Conservation (phyloP, 345 rosid genomes). For the Lepidium africanum region DNA sequence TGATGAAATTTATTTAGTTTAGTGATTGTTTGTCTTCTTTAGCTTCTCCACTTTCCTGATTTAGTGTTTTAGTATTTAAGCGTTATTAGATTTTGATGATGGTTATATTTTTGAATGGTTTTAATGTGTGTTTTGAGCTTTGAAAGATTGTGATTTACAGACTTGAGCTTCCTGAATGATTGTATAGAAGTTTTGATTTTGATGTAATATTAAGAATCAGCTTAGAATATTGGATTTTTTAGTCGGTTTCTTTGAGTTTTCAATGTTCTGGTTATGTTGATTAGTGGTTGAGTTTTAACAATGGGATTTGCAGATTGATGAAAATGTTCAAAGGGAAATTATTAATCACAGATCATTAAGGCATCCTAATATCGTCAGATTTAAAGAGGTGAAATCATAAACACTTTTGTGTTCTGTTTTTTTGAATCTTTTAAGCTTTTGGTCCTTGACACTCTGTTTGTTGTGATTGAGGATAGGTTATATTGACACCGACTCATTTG, state of each 20-base stretch:
- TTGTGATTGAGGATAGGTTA: constrained; percentile 37
- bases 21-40: background rate
- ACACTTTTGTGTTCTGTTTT: background rate
- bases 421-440: background rate
- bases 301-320: constrained; percentile 68
- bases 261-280: background rate
- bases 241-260: background rate
- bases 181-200: background rate
- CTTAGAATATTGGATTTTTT: constrained; percentile 36
- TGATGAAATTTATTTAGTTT: background rate
- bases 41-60: background rate
- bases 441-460: background rate
- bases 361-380: constrained; percentile 95
- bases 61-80: background rate
- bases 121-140: background rate
- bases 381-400: constrained; percentile 67
- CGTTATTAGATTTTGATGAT: background rate
- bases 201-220: constrained; percentile 13
- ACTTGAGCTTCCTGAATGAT: background rate
- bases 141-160: background rate
- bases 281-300: background rate
- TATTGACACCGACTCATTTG: constrained; percentile 88
- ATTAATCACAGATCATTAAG: constrained; percentile 86
- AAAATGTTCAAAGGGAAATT: constrained; percentile 84
- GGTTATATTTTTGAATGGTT: background rate